Percentiles rank a stretch among this genome's conserved stretches.
These are phyloP conservation scores for Aspergillus transmontanensis DNA, from an alignment of 2,329 filamentous ascomycete genomes.

Conservation along the genomic window DNA sequence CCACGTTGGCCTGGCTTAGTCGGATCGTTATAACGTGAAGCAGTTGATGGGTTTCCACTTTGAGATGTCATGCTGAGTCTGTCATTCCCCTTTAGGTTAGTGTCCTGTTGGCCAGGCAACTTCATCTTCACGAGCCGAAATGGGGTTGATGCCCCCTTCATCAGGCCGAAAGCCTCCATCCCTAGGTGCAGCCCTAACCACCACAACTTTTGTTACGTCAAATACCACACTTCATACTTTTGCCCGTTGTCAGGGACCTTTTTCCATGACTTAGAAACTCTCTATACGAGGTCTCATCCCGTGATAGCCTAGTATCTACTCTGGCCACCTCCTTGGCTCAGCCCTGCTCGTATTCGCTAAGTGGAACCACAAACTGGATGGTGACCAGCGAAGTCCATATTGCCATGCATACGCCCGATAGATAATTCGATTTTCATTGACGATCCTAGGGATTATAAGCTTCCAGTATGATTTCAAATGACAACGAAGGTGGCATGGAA, in stretches of 20 bases:
- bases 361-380: not conserved
- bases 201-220: not conserved
- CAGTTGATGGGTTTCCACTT: constrained; percentile 9
- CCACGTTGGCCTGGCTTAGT: not conserved
- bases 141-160: constrained; percentile 4
- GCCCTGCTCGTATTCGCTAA: constrained; percentile 21
- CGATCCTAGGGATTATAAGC: not conserved
- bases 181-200: not conserved
- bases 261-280: not conserved
- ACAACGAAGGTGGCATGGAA: not conserved
- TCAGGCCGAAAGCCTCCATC: constrained; percentile 9
- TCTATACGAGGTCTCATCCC: constrained; percentile 3
- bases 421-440: not conserved
- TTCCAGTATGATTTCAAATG: not conserved
- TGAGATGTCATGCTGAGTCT: constrained; percentile 15
- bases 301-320: not conserved
- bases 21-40: not conserved
- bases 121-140: not conserved
- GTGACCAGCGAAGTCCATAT: not conserved
- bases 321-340: constrained; percentile 1
- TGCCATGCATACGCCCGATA: not conserved
- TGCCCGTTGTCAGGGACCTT: not conserved
- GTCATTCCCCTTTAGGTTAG: constrained; percentile 16
- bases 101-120: constrained; percentile 22
- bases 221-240: not conserved